Base-by-base conservation (phyloP, 306 rosid genomes). In the Cotoneaster glaucophyllus region DNA sequence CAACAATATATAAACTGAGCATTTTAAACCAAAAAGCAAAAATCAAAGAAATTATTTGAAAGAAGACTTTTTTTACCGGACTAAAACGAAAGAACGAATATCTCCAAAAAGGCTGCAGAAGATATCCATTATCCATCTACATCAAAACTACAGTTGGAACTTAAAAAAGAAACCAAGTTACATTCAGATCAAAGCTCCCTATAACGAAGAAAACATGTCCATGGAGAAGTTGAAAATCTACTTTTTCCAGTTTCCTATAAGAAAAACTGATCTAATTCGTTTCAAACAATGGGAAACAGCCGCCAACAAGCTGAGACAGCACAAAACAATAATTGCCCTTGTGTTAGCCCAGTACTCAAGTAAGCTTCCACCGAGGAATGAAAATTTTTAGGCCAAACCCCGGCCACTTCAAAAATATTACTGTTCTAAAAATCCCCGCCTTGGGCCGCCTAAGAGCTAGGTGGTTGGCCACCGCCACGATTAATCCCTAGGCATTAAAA, bases 371-470 rank as follows among this genome's bases (percentile, higher is more conserved):
- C 28, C 29, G 0, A 57, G 19, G 21, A 15, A 50, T 50, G 54
- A 50, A 70, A 70, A 50, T 70, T 9, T 70, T 19, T 22, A n/a
- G 71, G 29, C 71, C 61, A 48, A 69, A 70, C 26, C 74, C 44
- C 11, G 2, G 29, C 32, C 32, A 32, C 69, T 64, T 9, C 25
- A 15, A 25, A 64, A 64, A 34, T 34, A 34, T 34, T 7, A 34
- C 8, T 34, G 2, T 34, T 34, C 39, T 34, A 34, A 8, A 34
- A 37, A 37, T 37, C 10, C 41, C 9, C 41, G 10, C 41, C 9
- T 37, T 37, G 9, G 41, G 41, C 41, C 0, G 2, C 41, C 41
- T 7, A 37, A 37, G 41, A 37, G 41, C 41, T 37, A 37, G 41
- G 10, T 2, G 10, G 41, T 37, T 37, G 41, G 41, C 41, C 41